Base-by-base conservation (phyloP, 192 early-diverging fungal species). In the Podila horticola region DNA sequence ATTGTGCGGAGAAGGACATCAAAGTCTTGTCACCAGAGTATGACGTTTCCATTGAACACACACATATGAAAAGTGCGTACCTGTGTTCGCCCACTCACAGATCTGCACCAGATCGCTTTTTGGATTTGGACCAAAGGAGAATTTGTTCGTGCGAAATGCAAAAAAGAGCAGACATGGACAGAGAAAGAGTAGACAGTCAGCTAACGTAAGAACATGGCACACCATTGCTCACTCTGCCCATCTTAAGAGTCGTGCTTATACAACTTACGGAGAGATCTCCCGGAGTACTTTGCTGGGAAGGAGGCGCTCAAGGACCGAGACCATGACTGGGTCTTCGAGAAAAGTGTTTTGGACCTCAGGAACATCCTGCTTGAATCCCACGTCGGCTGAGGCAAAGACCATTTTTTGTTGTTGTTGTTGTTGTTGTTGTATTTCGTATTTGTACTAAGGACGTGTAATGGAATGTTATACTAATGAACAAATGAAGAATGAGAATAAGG, bases 261-360 rank as follows among this genome's bases (percentile, higher is more conserved):
- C 10, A 3, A 88, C 82, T 74, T 89, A 87, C 65, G 86, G 83
- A 12, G 81, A 68, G 30, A 91, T 84, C 31, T 84, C 74, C 3
- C 30, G 48, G 24, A 87, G 22, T 19, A 88, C 82, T 0, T 75
- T 41, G 13, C 48, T 29, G 13, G 89, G 90, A 2, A 91, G 38
- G 50, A 72, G 64, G 59, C 85, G 86, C 67, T 82, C 75, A 15
- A 91, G 82, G 24, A 91, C 82, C 15, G 83, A 77, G 52, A 85
- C 69, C 57, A 91, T 74, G 11, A 84, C 84, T 52, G 72, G 62
- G 50, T 91, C 87, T 11, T 87, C 86, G 3, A 81, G 62, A 36
- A 73, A 81, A 29, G 57, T 41, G 36, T 81, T 81, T 26, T 73
- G 70, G 30, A 55, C 50, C 17, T 73, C 62, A 20, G 71, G 77